Evolutionary conservation across 148 eudicot species (phyloP), one percentile per base, ranked within the genome.

Genomic region (Heliamphora exappendiculata): DNA sequence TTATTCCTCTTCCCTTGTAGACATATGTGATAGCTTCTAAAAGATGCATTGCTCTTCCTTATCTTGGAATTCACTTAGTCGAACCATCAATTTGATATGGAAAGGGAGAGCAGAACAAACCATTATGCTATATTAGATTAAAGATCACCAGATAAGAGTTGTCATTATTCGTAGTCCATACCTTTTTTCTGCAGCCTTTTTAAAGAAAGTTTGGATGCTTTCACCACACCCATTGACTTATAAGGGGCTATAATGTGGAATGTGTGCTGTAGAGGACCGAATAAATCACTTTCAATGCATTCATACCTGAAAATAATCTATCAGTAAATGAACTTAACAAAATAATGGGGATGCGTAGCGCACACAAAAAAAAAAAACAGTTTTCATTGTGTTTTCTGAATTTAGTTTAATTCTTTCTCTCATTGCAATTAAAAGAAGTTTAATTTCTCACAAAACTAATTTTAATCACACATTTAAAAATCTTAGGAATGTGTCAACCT

Each of bases 231-330:
- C 34, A 75, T 84, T 3, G 96, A 84, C 72, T 69, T 85, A 72
- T 91, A 91, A 10, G 89, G 90, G 33, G 96, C 91, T 57, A 91
- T 89, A 9, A 62, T 81, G 74, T 88, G 91, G 75, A 66, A 83
- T 36, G 87, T 59, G 17, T 75, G 85, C 79, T 85, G 86, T 37
- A 91, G 87, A 28, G 86, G 33, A 60, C 87, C 91, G 57, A 91
- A 59, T 70, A 91, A 81, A 75, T 91, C 96, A 42, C 70, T 81
- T 67, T 89, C 96, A 29, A 91, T 88, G 84, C 88, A 89, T 29
- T 91, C 90, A 37, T 85, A 89, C 90, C 96, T 91, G 90, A 78
- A 85, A 70, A 67, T 42, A 24, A 17, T 14, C 4, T 41, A 67
- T 67, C 71, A 22, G 41, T 69, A 44, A 69, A 41, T 67, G 50